Conservation (phyloP, 805 yeast genomes). For the Geotrichum ghanense region DNA sequence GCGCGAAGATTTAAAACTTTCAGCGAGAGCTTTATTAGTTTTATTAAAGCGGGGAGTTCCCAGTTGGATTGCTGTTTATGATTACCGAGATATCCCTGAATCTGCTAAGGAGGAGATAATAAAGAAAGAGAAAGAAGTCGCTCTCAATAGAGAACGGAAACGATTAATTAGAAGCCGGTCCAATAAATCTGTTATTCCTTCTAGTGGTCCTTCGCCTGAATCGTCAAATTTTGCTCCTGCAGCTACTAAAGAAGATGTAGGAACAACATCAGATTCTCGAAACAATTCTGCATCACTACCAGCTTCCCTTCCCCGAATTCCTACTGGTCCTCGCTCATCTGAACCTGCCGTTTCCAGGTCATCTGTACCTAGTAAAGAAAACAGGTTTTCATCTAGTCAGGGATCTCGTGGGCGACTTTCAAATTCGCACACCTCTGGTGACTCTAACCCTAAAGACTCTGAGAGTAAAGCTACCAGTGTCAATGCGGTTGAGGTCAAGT, state of each 20-base stretch:
- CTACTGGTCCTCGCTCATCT: conserved; percentile 1
- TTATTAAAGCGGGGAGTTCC: conserved; percentile 16
- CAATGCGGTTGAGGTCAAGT: background rate
- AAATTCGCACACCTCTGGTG: background rate
- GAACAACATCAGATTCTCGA: background rate
- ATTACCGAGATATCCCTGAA: conserved; percentile 17
- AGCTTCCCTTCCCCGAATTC: conserved; percentile 2
- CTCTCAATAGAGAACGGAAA: conserved; percentile 2
- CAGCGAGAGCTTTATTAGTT: conserved; percentile 36
- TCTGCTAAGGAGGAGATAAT: conserved; percentile 16
- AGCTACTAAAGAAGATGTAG: background rate
- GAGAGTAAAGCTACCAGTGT: conserved; percentile 1
- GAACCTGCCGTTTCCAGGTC: background rate
- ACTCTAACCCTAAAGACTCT: conserved; percentile 3
- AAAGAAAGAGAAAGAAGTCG: conserved; percentile 18
- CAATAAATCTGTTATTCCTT: background rate
- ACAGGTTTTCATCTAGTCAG: background rate
- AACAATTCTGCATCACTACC: background rate
- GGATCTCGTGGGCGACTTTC: background rate
- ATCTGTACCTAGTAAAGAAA: background rate
- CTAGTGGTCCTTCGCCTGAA: background rate
- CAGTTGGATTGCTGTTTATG: conserved; percentile 20
- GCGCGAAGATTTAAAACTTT: conserved; percentile 71
- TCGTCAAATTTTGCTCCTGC: background rate
- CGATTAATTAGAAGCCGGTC: background rate